These are phyloP conservation scores for Clavaria fumosa DNA, from an alignment of 768 basidiomycete genomes.

Conservation along the genomic window DNA sequence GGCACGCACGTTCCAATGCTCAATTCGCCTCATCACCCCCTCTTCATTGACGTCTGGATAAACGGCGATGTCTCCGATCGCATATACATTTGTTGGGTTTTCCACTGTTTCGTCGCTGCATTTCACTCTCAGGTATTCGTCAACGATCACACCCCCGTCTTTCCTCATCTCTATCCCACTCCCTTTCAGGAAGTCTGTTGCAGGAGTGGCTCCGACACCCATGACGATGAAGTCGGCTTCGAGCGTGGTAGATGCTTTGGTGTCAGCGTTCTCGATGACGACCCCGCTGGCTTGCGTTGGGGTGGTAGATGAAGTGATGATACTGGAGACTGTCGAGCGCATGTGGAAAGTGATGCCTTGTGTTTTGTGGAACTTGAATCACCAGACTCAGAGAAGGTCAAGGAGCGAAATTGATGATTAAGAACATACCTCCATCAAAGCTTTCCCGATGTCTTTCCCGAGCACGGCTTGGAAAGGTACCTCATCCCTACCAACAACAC, in stretches of 20 bases:
- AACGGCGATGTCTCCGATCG: conserved; percentile 72
- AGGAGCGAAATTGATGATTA: no score
- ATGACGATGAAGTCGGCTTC: conserved; percentile 68
- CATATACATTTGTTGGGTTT: conserved; percentile 61
- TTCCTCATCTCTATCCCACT: conserved; percentile 55
- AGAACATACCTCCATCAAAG: conserved; percentile 56
- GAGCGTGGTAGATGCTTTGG: no score
- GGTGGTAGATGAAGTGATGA: conserved; percentile 39
- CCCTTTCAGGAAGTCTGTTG: conserved; percentile 64
- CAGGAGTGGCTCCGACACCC: conserved; percentile 78
- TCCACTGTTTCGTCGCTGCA: no score
- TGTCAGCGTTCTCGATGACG: conserved; percentile 44
- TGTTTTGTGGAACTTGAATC: conserved; percentile 52
- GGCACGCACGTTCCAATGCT: conserved; percentile 75
- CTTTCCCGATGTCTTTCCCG: conserved; percentile 65
- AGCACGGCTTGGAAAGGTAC: conserved; percentile 71
- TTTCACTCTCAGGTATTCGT: conserved; percentile 52
- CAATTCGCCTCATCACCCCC: conserved; percentile 47
- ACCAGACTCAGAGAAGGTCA: no score
- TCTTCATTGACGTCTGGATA: conserved; percentile 51
- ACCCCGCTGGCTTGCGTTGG: conserved; percentile 45
- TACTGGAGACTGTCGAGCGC: conserved; percentile 49
- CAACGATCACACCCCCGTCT: conserved; percentile 65
- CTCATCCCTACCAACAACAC: conserved; percentile 73
- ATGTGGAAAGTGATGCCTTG: conserved; percentile 81